A percentile compares a stretch with the other conserved stretches of the same genome.
These are phyloP conservation scores for Botrytis squamosa DNA, from an alignment of 2,329 filamentous ascomycete species.

Conservation along the genomic window DNA sequence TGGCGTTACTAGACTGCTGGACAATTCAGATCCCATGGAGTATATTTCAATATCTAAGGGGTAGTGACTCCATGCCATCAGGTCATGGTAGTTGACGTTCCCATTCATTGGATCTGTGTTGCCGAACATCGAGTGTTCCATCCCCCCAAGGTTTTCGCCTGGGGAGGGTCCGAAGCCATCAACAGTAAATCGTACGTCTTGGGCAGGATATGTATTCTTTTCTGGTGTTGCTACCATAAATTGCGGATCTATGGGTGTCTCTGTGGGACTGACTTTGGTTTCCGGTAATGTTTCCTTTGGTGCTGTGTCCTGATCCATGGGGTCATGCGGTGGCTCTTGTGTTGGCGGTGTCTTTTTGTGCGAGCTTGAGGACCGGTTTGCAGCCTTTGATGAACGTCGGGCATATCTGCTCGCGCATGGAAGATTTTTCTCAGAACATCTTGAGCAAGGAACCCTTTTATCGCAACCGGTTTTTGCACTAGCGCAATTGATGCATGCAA, in stretches of 20 bases:
- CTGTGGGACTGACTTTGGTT: background rate
- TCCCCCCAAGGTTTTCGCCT: constrained; percentile 4
- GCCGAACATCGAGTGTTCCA: constrained; percentile 17
- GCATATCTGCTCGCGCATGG: constrained; percentile 51
- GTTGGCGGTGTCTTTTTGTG: constrained; percentile 18
- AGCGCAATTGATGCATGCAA: constrained; percentile 51
- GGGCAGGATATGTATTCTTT: constrained; percentile 4
- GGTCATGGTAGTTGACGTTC: constrained; percentile 46
- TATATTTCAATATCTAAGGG: constrained; percentile 45
- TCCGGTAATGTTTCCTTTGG: constrained; percentile 9
- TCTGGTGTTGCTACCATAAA: constrained; percentile 12
- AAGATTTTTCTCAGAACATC: constrained; percentile 51
- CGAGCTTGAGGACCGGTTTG: constrained; percentile 17
- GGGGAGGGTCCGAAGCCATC: constrained; percentile 18
- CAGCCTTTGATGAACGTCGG: constrained; percentile 49
- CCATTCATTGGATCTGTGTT: constrained; percentile 23
- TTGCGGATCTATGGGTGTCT: constrained; percentile 1
- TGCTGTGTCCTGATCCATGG: constrained; percentile 18
- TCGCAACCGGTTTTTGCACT: constrained; percentile 53
- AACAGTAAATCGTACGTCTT: constrained; percentile 12
- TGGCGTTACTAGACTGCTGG: constrained; percentile 12
- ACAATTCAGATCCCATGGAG: constrained; percentile 12
- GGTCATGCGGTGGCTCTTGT: constrained; percentile 19
- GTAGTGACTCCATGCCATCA: constrained; percentile 47
- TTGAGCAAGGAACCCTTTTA: constrained; percentile 50